Evolutionary conservation across 2,329 filamentous ascomycete species (phyloP).

Genomic region (Paraphaeosphaeria minitans): DNA sequence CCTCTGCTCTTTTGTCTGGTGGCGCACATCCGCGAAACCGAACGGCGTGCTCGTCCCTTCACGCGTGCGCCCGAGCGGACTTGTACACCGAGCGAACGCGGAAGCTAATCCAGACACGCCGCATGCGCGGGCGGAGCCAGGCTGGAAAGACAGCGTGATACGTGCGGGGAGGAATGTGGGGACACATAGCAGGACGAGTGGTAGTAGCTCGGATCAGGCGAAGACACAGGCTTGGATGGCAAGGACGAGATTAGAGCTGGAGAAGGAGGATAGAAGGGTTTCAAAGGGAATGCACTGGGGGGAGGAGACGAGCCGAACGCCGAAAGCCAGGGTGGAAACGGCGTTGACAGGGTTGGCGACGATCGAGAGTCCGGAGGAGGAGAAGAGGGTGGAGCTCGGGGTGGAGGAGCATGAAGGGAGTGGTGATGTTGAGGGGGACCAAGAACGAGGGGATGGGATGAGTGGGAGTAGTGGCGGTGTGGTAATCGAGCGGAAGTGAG

Average conservation of each 20-base stretch:
- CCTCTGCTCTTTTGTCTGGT: constrained; percentile 41
- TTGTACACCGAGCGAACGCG: constrained; percentile 1
- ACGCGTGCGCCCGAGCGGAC: neutral
- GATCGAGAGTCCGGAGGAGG: constrained; percentile 8
- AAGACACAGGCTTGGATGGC: constrained; percentile 44
- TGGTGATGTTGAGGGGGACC: neutral
- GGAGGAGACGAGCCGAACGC: neutral
- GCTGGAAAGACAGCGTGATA: neutral
- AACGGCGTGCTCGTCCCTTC: neutral
- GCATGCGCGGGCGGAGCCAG: neutral
- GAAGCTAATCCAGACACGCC: constrained; percentile 12
- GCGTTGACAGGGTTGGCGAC: constrained; percentile 15
- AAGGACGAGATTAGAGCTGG: constrained; percentile 45
- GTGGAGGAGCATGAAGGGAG: constrained; percentile 5
- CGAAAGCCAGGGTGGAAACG: constrained; percentile 13
- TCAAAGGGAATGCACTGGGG: constrained; percentile 3
- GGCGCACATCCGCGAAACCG: constrained; percentile 1
- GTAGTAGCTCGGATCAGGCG: constrained; percentile 27
- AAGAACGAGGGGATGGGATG: neutral
- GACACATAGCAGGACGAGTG: constrained; percentile 18
- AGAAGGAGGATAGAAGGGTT: constrained; percentile 39
- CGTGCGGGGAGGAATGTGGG: constrained; percentile 9
- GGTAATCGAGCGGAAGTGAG: neutral
- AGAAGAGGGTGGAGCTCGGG: constrained; percentile 4
- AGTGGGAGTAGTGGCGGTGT: constrained; percentile 9